phyloP scores from a whole-genome alignment of 257 asterid genomes.

The Solanum tarijense region DNA sequence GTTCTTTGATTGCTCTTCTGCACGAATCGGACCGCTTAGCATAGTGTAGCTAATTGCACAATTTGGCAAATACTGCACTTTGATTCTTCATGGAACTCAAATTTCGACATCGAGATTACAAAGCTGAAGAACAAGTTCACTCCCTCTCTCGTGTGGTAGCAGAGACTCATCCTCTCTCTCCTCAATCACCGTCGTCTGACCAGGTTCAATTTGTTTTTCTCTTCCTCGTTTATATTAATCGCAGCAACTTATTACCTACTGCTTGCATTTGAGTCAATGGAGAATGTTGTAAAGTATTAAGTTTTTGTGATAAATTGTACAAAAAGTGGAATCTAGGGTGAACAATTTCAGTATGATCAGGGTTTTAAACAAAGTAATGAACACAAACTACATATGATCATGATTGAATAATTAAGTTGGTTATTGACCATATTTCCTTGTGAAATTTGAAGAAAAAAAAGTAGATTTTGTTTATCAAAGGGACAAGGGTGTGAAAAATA shows the following conservation, averaged over 20 bases:
- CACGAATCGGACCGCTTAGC: not conserved
- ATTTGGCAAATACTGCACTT: not conserved
- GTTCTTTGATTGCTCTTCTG: not conserved
- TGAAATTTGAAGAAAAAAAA: not conserved
- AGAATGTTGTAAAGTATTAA: not conserved
- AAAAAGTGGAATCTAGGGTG: not conserved
- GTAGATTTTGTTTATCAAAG: too few relatives aligned
- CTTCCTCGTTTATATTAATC: not conserved
- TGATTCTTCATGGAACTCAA: conserved; percentile 40
- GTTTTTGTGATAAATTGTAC: not conserved
- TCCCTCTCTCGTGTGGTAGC: conserved; percentile 36
- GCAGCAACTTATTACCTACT: not conserved
- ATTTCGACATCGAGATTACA: conserved; percentile 50
- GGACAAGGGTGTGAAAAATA: too few relatives aligned
- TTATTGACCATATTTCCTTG: not conserved
- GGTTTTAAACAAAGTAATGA: not conserved
- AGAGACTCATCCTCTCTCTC: conserved; percentile 50
- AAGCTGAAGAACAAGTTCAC: conserved; percentile 32
- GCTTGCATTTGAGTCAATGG: not conserved
- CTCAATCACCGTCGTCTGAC: conserved; percentile 11
- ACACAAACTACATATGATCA: not conserved
- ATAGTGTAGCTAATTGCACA: not conserved
- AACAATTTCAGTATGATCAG: not conserved
- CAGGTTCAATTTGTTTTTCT: conserved; percentile 27
- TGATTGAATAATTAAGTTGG: not conserved